Evolutionary conservation across 768 basidiomycete genomes (phyloP).

Genomic region (Termitomyces sp.): DNA sequence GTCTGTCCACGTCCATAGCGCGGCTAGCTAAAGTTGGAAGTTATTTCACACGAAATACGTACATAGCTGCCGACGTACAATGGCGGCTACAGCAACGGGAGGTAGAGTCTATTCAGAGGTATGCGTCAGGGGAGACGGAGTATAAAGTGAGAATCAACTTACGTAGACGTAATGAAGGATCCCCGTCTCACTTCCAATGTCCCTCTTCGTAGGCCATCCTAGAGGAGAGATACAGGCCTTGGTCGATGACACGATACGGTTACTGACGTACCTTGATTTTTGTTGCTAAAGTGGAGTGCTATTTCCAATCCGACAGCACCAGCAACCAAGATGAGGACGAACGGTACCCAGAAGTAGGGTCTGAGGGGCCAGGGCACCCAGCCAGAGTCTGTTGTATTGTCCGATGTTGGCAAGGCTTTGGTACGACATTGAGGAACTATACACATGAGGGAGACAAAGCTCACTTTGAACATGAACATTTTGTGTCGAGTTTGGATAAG

Average conservation of each 20-base stretch:
- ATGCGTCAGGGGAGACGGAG: conserved; percentile 1
- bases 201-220: conserved; percentile 41
- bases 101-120: conserved; percentile 38
- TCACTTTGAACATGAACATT: background rate
- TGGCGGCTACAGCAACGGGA: conserved; percentile 44
- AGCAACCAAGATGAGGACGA: conserved; percentile 30
- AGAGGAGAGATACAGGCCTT: background rate
- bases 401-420: background rate
- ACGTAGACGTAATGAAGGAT: conserved; percentile 53
- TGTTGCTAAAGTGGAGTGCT: conserved; percentile 40
- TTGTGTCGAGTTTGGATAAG: conserved; percentile 10
- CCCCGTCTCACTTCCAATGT: conserved; percentile 25
- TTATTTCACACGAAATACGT: background rate
- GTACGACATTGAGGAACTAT: background rate
- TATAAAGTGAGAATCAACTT: conserved; percentile 15
- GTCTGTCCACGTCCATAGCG: conserved; percentile 54
- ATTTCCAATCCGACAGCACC: conserved; percentile 43
- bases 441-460: background rate
- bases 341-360: conserved; percentile 40
- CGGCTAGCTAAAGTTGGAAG: conserved; percentile 30
- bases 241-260: background rate
- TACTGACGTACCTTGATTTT: conserved; percentile 33
- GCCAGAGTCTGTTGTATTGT: background rate
- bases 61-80: conserved; percentile 24
- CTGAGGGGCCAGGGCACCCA: conserved; percentile 44